A percentile compares a stretch with the other conserved stretches of the same genome.
Conservation (phyloP, 345 rosid genomes). For the Arabis hirsuta region DNA sequence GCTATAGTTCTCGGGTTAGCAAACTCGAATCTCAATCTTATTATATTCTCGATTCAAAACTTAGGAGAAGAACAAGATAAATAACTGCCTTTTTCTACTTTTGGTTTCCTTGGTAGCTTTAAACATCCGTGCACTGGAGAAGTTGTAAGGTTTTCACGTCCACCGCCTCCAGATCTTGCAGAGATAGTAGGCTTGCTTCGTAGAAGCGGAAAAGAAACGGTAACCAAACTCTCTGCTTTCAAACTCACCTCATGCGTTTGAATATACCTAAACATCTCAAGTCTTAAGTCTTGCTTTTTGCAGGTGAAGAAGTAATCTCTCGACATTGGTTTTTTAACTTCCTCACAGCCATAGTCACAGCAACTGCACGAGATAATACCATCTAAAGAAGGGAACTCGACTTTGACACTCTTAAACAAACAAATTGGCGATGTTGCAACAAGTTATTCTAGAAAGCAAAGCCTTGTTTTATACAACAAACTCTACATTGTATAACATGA, state of each 20-base stretch:
- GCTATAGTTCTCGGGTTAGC: slow-evolving; percentile 84
- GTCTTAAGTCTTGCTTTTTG: neutral
- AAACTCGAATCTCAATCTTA: slow-evolving; percentile 29
- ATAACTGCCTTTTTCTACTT: neutral
- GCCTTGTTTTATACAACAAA: slow-evolving; percentile 8
- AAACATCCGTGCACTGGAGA: slow-evolving; percentile 70
- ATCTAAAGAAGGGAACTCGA: neutral
- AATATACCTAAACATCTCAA: neutral
- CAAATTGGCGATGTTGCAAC: neutral
- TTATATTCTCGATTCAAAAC: slow-evolving; percentile 4
- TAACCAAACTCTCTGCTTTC: slow-evolving; percentile 29
- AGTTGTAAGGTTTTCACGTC: slow-evolving; percentile 64
- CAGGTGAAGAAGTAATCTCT: slow-evolving; percentile 20
- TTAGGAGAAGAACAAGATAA: neutral
- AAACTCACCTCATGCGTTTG: neutral
- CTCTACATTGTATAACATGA: neutral
- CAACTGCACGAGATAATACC: neutral
- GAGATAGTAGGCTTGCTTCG: slow-evolving; percentile 61
- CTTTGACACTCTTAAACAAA: neutral
- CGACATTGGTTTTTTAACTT: too few species aligned
- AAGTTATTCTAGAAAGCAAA: neutral
- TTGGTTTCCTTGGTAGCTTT: slow-evolving; percentile 59
- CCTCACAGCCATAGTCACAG: too few species aligned
- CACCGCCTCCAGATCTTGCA: slow-evolving; percentile 80
- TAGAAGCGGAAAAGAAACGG: slow-evolving; percentile 62